These are phyloP conservation scores for Collybia nuda DNA, from an alignment of 768 basidiomycete species.

Conservation along the genomic window DNA sequence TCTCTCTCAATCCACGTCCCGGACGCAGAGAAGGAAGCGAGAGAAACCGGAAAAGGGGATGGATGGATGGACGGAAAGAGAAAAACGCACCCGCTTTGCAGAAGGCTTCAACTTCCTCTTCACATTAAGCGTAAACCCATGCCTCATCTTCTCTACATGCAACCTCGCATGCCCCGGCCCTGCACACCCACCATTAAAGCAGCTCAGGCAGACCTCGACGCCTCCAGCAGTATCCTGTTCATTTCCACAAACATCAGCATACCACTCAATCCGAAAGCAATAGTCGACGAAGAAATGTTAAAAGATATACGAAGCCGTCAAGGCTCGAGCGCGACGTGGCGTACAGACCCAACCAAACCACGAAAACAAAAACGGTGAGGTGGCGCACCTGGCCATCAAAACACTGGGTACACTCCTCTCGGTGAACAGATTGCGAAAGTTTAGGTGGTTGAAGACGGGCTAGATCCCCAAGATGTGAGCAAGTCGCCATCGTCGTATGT, in stretches of 20 bases:
- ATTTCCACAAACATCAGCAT: conserved; percentile 1
- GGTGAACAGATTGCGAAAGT: conserved; percentile 71
- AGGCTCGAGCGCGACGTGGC: too few species aligned
- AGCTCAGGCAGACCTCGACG: conserved; percentile 85
- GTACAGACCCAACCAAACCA: too few species aligned
- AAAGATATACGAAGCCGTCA: too few species aligned
- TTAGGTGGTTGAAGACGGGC: conserved; percentile 52
- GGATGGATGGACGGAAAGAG: too few species aligned
- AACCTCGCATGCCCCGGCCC: conserved; percentile 72
- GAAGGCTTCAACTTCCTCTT: conserved; percentile 68
- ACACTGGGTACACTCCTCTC: conserved; percentile 97
- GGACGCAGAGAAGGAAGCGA: neutral
- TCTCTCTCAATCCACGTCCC: neutral
- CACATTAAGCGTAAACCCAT: conserved; percentile 78
- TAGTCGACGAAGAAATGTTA: too few species aligned
- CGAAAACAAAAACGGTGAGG: neutral
- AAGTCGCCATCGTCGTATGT: conserved; percentile 32
- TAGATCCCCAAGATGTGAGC: conserved; percentile 55
- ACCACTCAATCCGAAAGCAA: too few species aligned
- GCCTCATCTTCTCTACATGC: conserved; percentile 72
- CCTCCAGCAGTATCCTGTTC: conserved; percentile 70
- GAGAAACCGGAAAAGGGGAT: conserved; percentile 15
- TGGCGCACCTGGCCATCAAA: conserved; percentile 84
- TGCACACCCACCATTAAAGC: conserved; percentile 94
- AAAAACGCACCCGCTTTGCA: conserved; percentile 66